A percentile compares a stretch with the other conserved stretches of the same genome.
phyloP scores from a whole-genome alignment of 1,284 basidiomycete species.

The Apiotrichum laibachii region DNA sequence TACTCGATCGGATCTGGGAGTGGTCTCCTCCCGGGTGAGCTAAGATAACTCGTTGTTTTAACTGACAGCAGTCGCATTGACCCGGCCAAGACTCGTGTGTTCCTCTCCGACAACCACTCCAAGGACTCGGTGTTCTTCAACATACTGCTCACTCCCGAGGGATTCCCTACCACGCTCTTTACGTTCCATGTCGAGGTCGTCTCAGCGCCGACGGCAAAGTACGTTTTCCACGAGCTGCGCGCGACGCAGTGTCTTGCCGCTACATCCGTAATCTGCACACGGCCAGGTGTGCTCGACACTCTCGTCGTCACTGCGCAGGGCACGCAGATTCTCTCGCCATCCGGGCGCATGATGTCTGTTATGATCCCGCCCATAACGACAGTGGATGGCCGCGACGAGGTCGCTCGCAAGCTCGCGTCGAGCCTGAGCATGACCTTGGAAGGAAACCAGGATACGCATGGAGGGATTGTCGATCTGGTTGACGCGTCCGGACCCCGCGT shows the following conservation, averaged over 20 bases:
- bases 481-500: slow-evolving; percentile 55
- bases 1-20: slow-evolving; percentile 37
- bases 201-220: slow-evolving; percentile 47
- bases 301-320: slow-evolving; percentile 62
- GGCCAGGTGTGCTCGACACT: slow-evolving; percentile 64
- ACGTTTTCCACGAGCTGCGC: slow-evolving; percentile 22
- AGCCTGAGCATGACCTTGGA: slow-evolving; percentile 36
- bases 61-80: slow-evolving; percentile 40
- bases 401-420: slow-evolving; percentile 32
- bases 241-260: slow-evolving; percentile 56
- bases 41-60: not conserved
- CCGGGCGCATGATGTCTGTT: slow-evolving; percentile 54
- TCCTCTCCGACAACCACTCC: slow-evolving; percentile 38
- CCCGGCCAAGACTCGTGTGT: slow-evolving; percentile 49
- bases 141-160: slow-evolving; percentile 54
- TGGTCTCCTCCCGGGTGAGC: slow-evolving; percentile 40
- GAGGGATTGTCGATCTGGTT: slow-evolving; percentile 32
- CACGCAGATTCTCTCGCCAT: slow-evolving; percentile 61
- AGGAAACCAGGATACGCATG: slow-evolving; percentile 2
- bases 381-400: slow-evolving; percentile 32
- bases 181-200: slow-evolving; percentile 55
- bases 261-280: slow-evolving; percentile 62
- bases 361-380: slow-evolving; percentile 25
- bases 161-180: slow-evolving; percentile 55
- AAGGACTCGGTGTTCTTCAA: slow-evolving; percentile 32